phyloP scores from a whole-genome alignment of 2,329 filamentous ascomycete genomes.

The Penicillium palitans region DNA sequence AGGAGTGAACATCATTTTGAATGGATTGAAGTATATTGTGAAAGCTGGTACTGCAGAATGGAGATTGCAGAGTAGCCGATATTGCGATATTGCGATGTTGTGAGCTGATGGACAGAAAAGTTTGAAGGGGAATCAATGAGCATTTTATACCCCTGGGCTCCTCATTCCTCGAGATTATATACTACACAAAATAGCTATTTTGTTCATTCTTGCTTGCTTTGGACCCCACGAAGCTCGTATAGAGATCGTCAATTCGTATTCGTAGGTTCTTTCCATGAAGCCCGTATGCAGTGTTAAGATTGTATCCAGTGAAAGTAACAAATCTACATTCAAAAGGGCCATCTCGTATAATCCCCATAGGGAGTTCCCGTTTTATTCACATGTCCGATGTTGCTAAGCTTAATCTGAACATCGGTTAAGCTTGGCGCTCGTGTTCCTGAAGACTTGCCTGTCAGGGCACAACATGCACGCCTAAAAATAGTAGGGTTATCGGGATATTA shows the following conservation, averaged over 20 bases:
- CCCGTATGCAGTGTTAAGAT: background rate
- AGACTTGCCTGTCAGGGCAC: background rate
- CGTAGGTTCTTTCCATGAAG: background rate
- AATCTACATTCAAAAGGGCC: background rate
- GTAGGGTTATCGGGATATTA: background rate
- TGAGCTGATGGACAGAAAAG: background rate
- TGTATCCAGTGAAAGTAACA: background rate
- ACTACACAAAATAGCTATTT: background rate
- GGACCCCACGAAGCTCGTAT: constrained; percentile 8
- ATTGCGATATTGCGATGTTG: background rate
- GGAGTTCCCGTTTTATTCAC: background rate
- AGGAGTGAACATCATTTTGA: constrained; percentile 10
- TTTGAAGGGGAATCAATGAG: background rate
- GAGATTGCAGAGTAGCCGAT: background rate
- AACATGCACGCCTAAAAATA: constrained; percentile 8
- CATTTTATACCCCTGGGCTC: background rate
- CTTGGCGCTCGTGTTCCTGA: constrained; percentile 13
- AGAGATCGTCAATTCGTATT: constrained; percentile 5
- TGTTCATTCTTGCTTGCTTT: background rate
- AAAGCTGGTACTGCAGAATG: background rate
- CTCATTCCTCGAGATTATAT: background rate
- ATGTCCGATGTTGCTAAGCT: background rate
- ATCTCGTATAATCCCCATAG: background rate
- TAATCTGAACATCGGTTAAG: background rate
- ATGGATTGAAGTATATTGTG: background rate